A percentile compares a stretch with the other conserved stretches of the same genome.
Evolutionary conservation across 495 filamentous ascomycete species (phyloP).

Genomic region (Parachaetomium inaequale): DNA sequence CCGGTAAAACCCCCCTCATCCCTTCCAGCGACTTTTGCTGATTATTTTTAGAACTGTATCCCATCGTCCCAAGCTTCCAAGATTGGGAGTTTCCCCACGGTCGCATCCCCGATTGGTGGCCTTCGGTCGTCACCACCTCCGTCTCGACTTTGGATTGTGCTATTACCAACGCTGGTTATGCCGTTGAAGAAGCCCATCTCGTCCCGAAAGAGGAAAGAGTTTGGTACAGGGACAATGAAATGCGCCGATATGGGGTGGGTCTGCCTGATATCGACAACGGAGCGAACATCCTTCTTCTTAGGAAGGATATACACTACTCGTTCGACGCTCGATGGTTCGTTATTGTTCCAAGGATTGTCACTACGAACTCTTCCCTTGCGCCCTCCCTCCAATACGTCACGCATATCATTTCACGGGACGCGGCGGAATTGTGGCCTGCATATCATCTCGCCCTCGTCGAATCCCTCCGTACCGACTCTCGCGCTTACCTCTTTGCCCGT

Average conservation of each 20-base stretch:
- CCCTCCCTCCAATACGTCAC: neutral
- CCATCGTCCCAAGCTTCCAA: neutral
- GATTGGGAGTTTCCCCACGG: conserved; percentile 1
- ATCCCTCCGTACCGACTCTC: neutral
- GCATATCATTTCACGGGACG: neutral
- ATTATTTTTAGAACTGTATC: neutral
- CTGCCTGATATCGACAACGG: neutral
- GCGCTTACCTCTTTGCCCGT: neutral
- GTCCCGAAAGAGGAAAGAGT: neutral
- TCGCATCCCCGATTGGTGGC: neutral
- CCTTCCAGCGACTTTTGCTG: neutral
- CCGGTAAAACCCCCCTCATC: neutral
- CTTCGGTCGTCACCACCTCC: neutral
- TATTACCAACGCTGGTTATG: neutral
- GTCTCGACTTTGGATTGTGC: neutral
- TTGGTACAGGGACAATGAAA: neutral
- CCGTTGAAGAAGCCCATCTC: neutral
- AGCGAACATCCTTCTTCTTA: neutral
- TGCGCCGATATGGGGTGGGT: neutral
- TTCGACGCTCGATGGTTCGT: neutral
- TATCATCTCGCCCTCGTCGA: neutral
- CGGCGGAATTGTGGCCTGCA: neutral
- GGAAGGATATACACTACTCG: neutral
- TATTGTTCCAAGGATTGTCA: neutral
- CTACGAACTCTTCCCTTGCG: neutral